Evolutionary conservation across 164 flowering plant species (phyloP), one percentile per base, ranked within the genome.

Genomic region (Protea cynaroides): DNA sequence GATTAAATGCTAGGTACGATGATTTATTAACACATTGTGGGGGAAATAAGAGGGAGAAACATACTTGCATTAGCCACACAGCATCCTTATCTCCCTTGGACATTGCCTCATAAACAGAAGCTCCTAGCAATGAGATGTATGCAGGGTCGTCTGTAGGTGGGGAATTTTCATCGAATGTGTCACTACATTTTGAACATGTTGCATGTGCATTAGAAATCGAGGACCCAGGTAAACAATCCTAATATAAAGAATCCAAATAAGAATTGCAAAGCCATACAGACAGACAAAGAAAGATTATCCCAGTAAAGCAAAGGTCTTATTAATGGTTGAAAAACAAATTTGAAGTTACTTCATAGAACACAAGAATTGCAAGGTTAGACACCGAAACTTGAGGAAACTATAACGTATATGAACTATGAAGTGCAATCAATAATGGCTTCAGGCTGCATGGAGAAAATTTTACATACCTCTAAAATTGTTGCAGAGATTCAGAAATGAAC

Each of bases 31-130:
- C 7, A 44, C 12, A 29, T 46, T 11, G 1, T 23, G 53, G 25
- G 14, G 40, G 7, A 11, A 24, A 25, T 38, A 38, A 21, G 17
- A 29, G 22, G 40, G 24, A 66, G 53, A 13, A 71, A 53, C 80
- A 71, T 87, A 94, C 98, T 75, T 94, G 99, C 99, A 94, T 94
- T 58, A 94, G 79, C 99, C 99, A 94, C 55, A 91, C 85, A 54
- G 99, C 95, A 79, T 94, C 76, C 38, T 80, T 77, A 66, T 91
- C 83, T 15, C 87, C 96, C 70, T 82, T 74, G 15, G 82, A 75
- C 96, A 94, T 94, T 65, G 96, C 97, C 78, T 84, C 80, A 63
- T 79, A 94, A 52, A 94, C 86, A 43, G 96, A 83, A 69, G 92
- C 88, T 71, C 99, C 99, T 68, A 94, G 96, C 19, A 81, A 77